A percentile compares a stretch with the other conserved stretches of the same genome.
Evolutionary conservation across 768 basidiomycete species (phyloP).

Genomic region (Botryobasidium botryosum): DNA sequence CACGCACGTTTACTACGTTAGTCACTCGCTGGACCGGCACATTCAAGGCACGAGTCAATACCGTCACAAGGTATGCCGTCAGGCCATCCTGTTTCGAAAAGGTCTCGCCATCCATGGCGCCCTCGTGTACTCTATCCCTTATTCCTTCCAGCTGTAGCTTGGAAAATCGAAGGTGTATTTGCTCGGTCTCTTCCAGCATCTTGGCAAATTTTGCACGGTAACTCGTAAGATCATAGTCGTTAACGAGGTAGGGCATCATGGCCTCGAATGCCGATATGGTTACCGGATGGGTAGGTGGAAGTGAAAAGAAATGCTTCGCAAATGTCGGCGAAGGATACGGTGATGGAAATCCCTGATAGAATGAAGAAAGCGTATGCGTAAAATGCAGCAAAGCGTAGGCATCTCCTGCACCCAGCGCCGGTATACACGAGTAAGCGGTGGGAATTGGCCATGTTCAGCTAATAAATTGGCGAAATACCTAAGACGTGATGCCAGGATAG

Average conservation of each 20-base stretch:
- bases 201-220: background rate
- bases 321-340: background rate
- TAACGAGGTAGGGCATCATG: conserved; percentile 4
- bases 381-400: background rate
- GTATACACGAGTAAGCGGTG: too few species aligned
- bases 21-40: background rate
- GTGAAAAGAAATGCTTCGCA: too few species aligned
- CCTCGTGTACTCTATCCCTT: background rate
- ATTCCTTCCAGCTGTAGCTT: background rate
- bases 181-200: background rate
- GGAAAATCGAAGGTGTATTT: background rate
- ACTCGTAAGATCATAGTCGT: background rate
- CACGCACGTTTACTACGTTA: conserved; percentile 4
- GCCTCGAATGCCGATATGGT: background rate
- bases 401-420: too few species aligned
- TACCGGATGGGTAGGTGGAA: too few species aligned
- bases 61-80: conserved; percentile 4
- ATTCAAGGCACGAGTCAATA: background rate
- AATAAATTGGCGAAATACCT: too few species aligned
- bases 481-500: too few species aligned
- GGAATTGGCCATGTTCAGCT: too few species aligned
- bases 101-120: background rate
- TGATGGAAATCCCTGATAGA: background rate
- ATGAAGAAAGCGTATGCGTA: background rate
- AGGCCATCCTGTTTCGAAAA: conserved; percentile 3